Percentiles rank a stretch among this genome's conserved stretches.
Evolutionary conservation across 495 filamentous ascomycete genomes (phyloP).

Genomic region (Tuber indicum): DNA sequence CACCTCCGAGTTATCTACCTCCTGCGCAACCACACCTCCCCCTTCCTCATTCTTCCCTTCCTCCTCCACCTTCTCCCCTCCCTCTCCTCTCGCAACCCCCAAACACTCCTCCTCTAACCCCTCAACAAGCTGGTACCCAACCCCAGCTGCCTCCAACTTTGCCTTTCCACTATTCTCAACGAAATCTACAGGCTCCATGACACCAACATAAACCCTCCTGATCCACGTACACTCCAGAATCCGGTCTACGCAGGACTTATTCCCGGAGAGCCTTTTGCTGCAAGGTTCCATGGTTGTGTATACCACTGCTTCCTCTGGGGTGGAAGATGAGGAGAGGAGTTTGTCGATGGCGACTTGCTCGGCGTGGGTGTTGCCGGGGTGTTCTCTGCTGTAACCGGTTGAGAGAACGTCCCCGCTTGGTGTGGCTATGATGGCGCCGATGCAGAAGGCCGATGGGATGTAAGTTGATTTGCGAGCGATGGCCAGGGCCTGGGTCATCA

Average conservation of each 20-base stretch:
- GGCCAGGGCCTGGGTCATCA: conserved; percentile 66
- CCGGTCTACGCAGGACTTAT: conserved; percentile 72
- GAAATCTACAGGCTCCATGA: conserved; percentile 83
- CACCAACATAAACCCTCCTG: conserved; percentile 75
- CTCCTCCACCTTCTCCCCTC: conserved; percentile 47
- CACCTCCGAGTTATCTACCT: background rate
- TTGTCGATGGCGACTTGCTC: conserved; percentile 88
- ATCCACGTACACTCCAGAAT: conserved; percentile 65
- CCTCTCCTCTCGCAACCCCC: conserved; percentile 71
- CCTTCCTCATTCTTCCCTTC: no score
- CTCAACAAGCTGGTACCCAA: conserved; percentile 61
- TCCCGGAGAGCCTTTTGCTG: conserved; percentile 70
- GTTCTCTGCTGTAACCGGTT: conserved; percentile 85
- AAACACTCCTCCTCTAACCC: conserved; percentile 81
- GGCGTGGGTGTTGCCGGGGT: conserved; percentile 88
- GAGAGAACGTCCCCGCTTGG: conserved; percentile 60
- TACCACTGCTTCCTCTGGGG: conserved; percentile 50
- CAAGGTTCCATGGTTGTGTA: conserved; percentile 98
- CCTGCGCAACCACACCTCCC: background rate
- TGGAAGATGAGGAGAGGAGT: conserved; percentile 48
- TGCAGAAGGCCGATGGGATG: conserved; percentile 84
- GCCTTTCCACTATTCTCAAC: conserved; percentile 70
- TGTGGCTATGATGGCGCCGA: conserved; percentile 75
- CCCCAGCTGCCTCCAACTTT: conserved; percentile 65
- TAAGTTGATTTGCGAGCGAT: conserved; percentile 71